Base-by-base conservation (phyloP, 805 yeast species). In the Martiniozyma abietophila region DNA sequence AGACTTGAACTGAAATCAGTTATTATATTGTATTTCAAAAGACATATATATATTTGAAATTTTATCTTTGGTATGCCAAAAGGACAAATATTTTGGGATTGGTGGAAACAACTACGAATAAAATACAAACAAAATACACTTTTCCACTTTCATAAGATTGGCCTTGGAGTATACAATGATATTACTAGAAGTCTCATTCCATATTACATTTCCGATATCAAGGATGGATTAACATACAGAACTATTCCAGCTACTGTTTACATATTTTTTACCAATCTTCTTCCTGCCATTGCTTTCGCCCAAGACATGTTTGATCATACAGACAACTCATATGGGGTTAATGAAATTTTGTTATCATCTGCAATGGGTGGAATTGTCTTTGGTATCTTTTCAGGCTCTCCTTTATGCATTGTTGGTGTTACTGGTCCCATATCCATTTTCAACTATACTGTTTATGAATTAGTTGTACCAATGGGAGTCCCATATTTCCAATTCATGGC, bases 261-360 rank as follows among this genome's bases (percentile, higher is more conserved):
- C 53, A 80, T 92, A 10, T 89, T 80, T 56, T 86, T 92, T 65
- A 86, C 95, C 27, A 89, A 92, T 53, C 53, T 89, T 29, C 64
- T 89, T 25, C 97, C 97, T 2, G 96, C 96, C 0, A 69, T 89
- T 27, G 96, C 97, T 0, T 89, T 89, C 65, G 94, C 96, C 0
- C 96, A 85, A 51, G 97, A 89, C 53, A 81, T 89, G 95, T 88
- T 86, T 56, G 95, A 88, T 54, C 77, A 84, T 41, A 89, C 98
- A 0, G 60, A 80, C 31, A 76, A 81, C 44, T 69, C 88, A 9
- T 89, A 85, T 49, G 98, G 98, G 3, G 80, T 92, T 4, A 92
- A 89, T 51, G 98, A 89, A 51, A 80, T 89, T 3, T 63, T 89
- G 17, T 50, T 92, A 51, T 67, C 92, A 6, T 75, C 88, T 21